Percentiles rank a stretch among this genome's conserved stretches.
These are phyloP conservation scores for Naganishia randhawae DNA, from an alignment of 768 basidiomycete genomes.

Conservation along the genomic window DNA sequence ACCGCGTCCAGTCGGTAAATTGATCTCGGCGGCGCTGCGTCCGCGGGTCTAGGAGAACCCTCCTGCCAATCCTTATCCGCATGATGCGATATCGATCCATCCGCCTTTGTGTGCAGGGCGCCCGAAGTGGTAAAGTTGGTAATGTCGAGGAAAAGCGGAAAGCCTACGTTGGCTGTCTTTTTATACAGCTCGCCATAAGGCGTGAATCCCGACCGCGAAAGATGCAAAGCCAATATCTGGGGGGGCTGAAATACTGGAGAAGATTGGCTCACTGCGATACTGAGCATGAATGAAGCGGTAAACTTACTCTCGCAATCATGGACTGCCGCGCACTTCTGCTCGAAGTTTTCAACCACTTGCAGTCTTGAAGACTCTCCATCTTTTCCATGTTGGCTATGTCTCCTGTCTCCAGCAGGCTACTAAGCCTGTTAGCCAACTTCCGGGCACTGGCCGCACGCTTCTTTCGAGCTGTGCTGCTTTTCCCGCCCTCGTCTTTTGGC, in stretches of 20 bases:
- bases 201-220: constrained; percentile 84
- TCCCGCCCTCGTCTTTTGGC: constrained; percentile 4
- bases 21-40: constrained; percentile 51
- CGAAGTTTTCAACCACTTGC: constrained; percentile 71
- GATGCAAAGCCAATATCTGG: constrained; percentile 76
- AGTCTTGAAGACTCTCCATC: constrained; percentile 59
- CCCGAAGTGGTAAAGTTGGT: constrained; percentile 83
- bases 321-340: constrained; percentile 77
- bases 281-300: neutral
- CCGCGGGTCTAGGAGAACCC: neutral
- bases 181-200: constrained; percentile 68
- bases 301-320: constrained; percentile 80
- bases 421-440: constrained; percentile 62
- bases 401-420: constrained; percentile 65
- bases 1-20: constrained; percentile 79
- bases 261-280: neutral
- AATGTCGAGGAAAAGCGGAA: constrained; percentile 83
- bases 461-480: constrained; percentile 11
- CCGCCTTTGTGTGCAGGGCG: constrained; percentile 66
- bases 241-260: constrained; percentile 63
- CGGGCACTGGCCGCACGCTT: constrained; percentile 64
- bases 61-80: constrained; percentile 58
- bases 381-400: constrained; percentile 70
- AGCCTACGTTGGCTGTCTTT: constrained; percentile 74
- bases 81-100: constrained; percentile 64